Base-by-base conservation (phyloP, 2,329 filamentous ascomycete species). In the Diaporthe velutina region DNA sequence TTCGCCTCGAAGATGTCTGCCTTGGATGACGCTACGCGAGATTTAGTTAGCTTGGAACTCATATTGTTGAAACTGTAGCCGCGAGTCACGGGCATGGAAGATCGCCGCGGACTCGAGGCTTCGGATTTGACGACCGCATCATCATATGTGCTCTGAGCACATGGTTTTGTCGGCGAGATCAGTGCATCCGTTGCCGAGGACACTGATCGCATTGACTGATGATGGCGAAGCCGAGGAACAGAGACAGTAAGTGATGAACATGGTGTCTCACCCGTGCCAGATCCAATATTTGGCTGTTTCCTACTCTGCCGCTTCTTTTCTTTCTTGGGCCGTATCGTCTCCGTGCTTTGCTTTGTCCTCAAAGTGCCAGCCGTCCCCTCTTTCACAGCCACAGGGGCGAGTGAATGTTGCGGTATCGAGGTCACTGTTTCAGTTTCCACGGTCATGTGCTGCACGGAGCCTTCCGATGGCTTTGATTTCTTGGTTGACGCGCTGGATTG, bases 1-100 rank as follows among this genome's bases (percentile, higher is more conserved):
- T 98, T 98, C 78, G 96, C 95, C 86, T 98, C 97, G 82, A 99
- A 99, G 70, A 98, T 95, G 84, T 99, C 97, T 81, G 97, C 96
- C 86, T 98, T 98, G 75, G 96, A 98, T 22, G 95, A 97, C 75
- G 93, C 95, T 93, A 88, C 83, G 79, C 81, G 83, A 71, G 78
- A 75, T 78, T 81, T 83, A 58, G 84, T 88, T 84, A 89, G 88
- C 82, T 86, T 80, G 77, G 77, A 84, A 80, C 84, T 83, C 81
- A 87, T 80, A 73, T 70, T 80, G 76, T 81, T 83, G 60, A 85
- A 78, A 75, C 80, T 84, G 70, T 80, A 76, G 60, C 78, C 79
- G 58, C 79, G 80, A 71, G 77, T 52, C 25, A 70, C 71, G 15
- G 79, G 76, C 71, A 76, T 72, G 50, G 74, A 77, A 76, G 78